phyloP scores from a whole-genome alignment of 768 basidiomycete species.

The Asterophora parasitica region DNA sequence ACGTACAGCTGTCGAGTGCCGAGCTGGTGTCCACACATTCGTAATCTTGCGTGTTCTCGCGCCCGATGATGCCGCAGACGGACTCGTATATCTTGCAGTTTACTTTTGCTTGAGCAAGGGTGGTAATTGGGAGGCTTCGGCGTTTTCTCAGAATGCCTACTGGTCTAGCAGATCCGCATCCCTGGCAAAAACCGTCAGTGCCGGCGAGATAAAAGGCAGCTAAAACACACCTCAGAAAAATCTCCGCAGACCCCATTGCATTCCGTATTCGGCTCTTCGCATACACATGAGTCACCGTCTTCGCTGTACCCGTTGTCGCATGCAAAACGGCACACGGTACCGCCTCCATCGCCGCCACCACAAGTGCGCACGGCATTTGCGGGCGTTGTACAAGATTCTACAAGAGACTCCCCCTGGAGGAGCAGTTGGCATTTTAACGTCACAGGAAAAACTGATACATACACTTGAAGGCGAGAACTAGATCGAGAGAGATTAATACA shows the following conservation, averaged over 20 bases:
- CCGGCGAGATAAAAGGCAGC: neutral
- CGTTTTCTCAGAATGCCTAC: constrained; percentile 5
- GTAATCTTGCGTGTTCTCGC: constrained; percentile 9
- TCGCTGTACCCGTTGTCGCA: constrained; percentile 6
- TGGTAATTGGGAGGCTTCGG: constrained; percentile 10
- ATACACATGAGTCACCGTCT: constrained; percentile 3
- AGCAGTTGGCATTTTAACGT: too few species aligned
- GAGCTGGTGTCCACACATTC: constrained; percentile 15
- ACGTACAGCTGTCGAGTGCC: constrained; percentile 15
- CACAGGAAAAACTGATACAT: too few species aligned
- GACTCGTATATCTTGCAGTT: constrained; percentile 17
- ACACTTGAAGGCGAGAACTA: too few species aligned
- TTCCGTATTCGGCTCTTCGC: constrained; percentile 3
- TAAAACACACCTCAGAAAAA: neutral
- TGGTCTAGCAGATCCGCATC: constrained; percentile 3
- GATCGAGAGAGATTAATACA: too few species aligned
- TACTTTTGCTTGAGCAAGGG: constrained; percentile 14
- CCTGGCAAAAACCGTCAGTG: neutral
- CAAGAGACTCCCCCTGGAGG: too few species aligned
- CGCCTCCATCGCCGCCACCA: too few species aligned
- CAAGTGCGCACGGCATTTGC: too few species aligned
- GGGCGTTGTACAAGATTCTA: too few species aligned
- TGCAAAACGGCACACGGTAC: constrained; percentile 5
- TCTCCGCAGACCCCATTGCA: constrained; percentile 7
- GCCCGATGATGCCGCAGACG: constrained; percentile 17